Base-by-base conservation (phyloP, 176 grass and related monocot genomes). In the Carex parvula region DNA sequence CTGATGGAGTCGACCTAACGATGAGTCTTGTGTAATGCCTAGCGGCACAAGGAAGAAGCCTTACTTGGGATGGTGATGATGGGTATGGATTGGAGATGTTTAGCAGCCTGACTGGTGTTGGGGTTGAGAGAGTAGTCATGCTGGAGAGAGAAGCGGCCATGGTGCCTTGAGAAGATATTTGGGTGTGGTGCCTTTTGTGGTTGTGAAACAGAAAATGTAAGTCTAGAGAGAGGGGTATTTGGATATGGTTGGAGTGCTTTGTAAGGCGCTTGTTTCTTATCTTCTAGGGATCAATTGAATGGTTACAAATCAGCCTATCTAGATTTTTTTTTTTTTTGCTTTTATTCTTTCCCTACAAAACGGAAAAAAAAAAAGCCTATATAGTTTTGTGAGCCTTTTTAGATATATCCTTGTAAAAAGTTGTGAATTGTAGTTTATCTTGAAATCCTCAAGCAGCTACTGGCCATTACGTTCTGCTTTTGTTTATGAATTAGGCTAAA, bases 241-340 rank as follows among this genome's bases (percentile, higher is more conserved):
- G 57, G 42, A 81, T 4, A 83, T 84, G 68, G 69, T 53, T 78
- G 18, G 80, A 72, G 55, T 17, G 54, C 73, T 56, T 72, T 90
- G 64, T 88, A 71, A 85, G 84, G 79, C 42, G 62, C 56, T 81
- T 44, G 39, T 53, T 42, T 81, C 89, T 94, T 94, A 94, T 92
- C 90, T 3, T 55, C 70, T 73, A 0, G 4, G 1, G 15, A 16
- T 90, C 84, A 92, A 86, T 94, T 79, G 74, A 48, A 72, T 88
- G 76, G 85, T 84, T 86, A 92, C 90, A 90, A 22, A 84, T 86
- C 85, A 90, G 72, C 83, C 84, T 60, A 15, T 50, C 18, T 77
- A 84, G 91, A 92, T 92, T 88, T 86, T 83, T 62, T 55, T 65
- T 83, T 80, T 80, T 80, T 11, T 50, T 50, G 8, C 46, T 50